Base-by-base conservation (phyloP, 768 basidiomycete species). In the Suillus weaverae region DNA sequence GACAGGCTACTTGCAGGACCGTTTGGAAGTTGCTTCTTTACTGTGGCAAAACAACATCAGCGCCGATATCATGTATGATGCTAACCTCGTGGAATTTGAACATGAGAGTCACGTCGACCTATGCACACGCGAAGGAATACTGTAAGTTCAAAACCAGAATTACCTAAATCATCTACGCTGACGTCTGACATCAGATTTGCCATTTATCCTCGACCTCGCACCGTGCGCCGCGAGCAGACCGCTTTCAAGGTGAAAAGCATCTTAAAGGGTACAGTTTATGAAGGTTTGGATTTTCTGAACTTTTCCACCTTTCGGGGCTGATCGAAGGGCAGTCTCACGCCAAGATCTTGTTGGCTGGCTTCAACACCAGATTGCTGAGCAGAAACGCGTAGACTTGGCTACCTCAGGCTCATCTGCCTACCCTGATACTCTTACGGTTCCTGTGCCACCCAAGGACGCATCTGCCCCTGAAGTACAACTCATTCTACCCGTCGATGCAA, bases 1-100 rank as follows among this genome's bases (percentile, higher is more conserved):
- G 66, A 80, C 86, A 9, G 92, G 93, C 11, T 83, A 88, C 70
- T 78, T 95, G 41, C 85, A 88, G 66, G 93, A 94, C 60, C 83
- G 93, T 50, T 81, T 95, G 20, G 91, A 94, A 69, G 84, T 93
- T 2, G 90, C 87, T 14, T 80, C 91, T 0, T 84, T 89, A 59
- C 78, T 95, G 39, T 95, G 93, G 93, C 83, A 87, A 70, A 82
- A 93, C 69, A 86, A 86, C 60, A 94, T 94, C 72, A 93, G 91
- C 68, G 89, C 92, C 0, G 93, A 95, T 75, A 79, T 95, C 62
- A 92, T 94, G 90, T 95, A 95, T 70, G 93, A 95, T 66, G 83
- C 85, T 2, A 89, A 86, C 14, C 72, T 94, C 48, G 79, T 81
- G 6, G 87, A 88, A 62, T 73, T 78, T 5, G 88, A 89, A 57